Evolutionary conservation across 1,284 basidiomycete genomes (phyloP), one percentile per base, ranked within the genome.

Genomic region (Cutaneotrichosporon dermatis): DNA sequence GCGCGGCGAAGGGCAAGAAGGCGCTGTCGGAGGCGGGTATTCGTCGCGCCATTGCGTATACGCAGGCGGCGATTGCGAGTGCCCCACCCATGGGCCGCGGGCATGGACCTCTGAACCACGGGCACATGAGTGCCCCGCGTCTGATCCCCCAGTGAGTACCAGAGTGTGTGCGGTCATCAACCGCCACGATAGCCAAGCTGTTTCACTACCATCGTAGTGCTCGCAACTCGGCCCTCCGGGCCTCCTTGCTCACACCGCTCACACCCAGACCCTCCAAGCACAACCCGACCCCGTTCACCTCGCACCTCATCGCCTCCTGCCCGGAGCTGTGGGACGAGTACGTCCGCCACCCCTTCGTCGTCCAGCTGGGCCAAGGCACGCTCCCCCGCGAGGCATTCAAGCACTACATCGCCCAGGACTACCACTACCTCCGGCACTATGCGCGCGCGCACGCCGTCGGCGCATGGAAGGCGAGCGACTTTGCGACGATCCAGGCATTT

Each of bases 71-170:
- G 0, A 94, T 97, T 48, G 83, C 84, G 39, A 83, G 84, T 0
- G 88, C 92, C 0, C 79, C 82, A 48, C 76, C 83, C 0, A 82
- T 95, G 2, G 94, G 93, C 2, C 76, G 80, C 8, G 93, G 94
- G 0, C 80, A 88, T 58, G 93, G 92, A 0, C 92, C 94, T 1
- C 81, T 98, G 16, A 92, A 97, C 75, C 93, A 98, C 72, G 80
- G 88, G 55, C 88, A 92, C 70, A 80, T 84, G 0, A 79, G 86
- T n/a, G 72, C 79, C 1, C 76, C 69, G 9, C 79, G 82, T 0
- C 69, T 79, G 3, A 73, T 94, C 15, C 84, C 85, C 2, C 79
- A 78, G 90, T 90, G 67, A 68, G 85, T 76, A 4, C 13, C 15
- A 46, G 6, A 2, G 25, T 25, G n/a, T n/a, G n/a, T n/a, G n/a